These are phyloP conservation scores for Polymyxa betae DNA, from an alignment of 208 protist genomes.

Conservation along the genomic window DNA sequence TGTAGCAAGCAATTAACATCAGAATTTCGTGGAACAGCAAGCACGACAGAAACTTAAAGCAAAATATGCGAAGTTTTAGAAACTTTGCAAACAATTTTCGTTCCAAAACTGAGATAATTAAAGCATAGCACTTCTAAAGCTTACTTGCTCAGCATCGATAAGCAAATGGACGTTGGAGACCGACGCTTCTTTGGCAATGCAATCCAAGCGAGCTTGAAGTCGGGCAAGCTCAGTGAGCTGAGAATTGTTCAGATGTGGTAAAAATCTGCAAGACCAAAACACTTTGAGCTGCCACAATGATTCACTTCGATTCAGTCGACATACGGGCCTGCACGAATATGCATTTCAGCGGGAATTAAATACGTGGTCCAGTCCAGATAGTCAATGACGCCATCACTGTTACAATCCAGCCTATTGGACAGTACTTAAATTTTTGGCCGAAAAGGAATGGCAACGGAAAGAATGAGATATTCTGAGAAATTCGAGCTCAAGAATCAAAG, in stretches of 20 bases:
- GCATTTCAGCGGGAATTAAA: not conserved
- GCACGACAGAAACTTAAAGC: no score
- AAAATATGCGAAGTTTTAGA: no score
- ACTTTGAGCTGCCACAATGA: not conserved
- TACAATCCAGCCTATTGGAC: not conserved
- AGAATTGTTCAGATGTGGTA: slow-evolving; percentile 16
- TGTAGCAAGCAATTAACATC: not conserved
- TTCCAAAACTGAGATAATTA: no score
- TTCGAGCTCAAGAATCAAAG: no score
- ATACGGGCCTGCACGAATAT: not conserved
- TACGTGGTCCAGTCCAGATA: slow-evolving; percentile 12
- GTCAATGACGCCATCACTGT: not conserved
- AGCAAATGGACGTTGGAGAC: not conserved
- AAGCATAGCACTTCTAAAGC: no score
- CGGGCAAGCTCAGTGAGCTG: not conserved
- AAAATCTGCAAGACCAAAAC: not conserved
- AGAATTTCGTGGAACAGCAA: not conserved
- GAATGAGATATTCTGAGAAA: no score
- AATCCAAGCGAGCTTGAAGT: not conserved
- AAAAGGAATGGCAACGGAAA: no score
- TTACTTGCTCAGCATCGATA: slow-evolving; percentile 45
- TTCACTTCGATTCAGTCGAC: not conserved
- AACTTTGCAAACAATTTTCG: no score
- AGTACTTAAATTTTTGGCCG: not conserved
- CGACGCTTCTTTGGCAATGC: not conserved